Conservation (phyloP, 1,139 yeast species). For the Pneumocystis jirovecii region DNA sequence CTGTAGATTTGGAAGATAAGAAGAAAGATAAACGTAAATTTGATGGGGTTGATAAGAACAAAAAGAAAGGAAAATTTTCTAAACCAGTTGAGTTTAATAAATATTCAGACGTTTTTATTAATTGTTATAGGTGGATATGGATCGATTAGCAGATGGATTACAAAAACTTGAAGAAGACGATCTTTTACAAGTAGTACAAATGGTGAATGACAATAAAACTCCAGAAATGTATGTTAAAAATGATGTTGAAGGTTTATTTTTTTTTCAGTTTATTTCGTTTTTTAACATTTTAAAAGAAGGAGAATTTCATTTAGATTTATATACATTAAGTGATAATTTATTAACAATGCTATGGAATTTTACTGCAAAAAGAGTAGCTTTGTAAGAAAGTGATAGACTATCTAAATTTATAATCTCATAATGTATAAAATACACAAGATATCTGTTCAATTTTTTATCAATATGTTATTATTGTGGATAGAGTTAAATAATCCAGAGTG, state of each 20-base stretch:
- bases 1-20: conserved; percentile 17
- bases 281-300: conserved; percentile 38
- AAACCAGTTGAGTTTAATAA: conserved; percentile 10
- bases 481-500: not conserved
- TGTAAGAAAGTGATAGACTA: not conserved
- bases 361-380: conserved; percentile 9
- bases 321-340: conserved; percentile 81
- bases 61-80: conserved; percentile 38
- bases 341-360: conserved; percentile 91
- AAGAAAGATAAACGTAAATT: conserved; percentile 28
- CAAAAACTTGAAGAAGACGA: conserved; percentile 86
- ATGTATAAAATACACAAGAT: not conserved
- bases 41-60: conserved; percentile 22
- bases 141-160: conserved; percentile 76
- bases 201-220: conserved; percentile 93
- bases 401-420: not conserved
- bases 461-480: not conserved
- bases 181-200: conserved; percentile 83
- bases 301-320: conserved; percentile 91
- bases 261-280: not conserved
- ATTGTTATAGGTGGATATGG: conserved; percentile 48
- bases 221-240: conserved; percentile 92
- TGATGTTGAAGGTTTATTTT: conserved; percentile 47
- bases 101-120: not conserved
- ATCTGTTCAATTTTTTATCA: not conserved